Conservation (phyloP, 495 filamentous ascomycete species). For the Trichocladium uniseriatum region DNA sequence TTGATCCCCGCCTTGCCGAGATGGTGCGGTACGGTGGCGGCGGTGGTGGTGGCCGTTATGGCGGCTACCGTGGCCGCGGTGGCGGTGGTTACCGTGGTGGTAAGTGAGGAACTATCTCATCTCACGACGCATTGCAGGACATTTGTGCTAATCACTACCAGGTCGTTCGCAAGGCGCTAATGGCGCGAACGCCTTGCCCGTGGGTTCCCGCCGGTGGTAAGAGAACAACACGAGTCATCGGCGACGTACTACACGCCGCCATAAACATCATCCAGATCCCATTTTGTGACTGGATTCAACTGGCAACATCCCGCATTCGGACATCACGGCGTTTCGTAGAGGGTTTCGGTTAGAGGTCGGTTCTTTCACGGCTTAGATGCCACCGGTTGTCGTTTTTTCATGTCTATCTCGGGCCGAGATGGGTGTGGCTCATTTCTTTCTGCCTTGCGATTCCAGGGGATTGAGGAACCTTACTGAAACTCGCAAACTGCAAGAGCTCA, state of each 20-base stretch:
- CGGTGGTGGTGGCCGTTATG: constrained; percentile 63
- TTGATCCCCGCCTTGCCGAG: constrained; percentile 89
- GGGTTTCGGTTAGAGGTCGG: constrained; percentile 16
- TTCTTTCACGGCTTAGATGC: constrained; percentile 8
- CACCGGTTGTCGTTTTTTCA: constrained; percentile 2
- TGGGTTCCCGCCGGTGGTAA: constrained; percentile 43
- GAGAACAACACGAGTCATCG: background rate
- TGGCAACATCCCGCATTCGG: constrained; percentile 7
- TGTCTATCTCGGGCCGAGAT: background rate
- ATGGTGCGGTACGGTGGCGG: constrained; percentile 91
- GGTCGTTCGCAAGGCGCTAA: constrained; percentile 22
- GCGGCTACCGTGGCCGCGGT: constrained; percentile 41
- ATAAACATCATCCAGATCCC: background rate
- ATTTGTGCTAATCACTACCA: constrained; percentile 9
- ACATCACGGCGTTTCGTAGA: constrained; percentile 17
- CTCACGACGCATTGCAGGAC: background rate
- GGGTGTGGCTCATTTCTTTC: constrained; percentile 1
- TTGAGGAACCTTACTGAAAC: background rate
- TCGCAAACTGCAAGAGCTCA: background rate
- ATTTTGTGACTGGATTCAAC: constrained; percentile 1
- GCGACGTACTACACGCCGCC: background rate
- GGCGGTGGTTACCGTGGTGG: constrained; percentile 29
- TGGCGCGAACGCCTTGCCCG: constrained; percentile 37
- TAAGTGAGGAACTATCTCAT: constrained; percentile 28
- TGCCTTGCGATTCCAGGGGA: background rate